A percentile compares a stretch with the other conserved stretches of the same genome.
These are phyloP conservation scores for Debaryomyces subglobosus DNA, from an alignment of 1,139 yeast genomes.

Conservation along the genomic window DNA sequence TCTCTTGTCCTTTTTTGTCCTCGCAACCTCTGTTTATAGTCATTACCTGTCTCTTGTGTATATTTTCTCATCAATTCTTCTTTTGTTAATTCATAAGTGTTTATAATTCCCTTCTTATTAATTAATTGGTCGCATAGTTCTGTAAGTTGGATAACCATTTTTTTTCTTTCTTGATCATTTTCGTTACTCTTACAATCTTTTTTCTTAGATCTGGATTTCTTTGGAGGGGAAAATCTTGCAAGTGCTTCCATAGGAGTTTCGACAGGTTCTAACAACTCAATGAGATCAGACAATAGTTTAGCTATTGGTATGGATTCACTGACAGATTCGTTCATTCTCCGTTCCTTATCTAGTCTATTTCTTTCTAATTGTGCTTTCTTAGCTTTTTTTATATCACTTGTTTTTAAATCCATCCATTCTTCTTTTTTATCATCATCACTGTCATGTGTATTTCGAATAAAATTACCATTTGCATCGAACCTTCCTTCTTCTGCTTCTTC, in stretches of 20 bases:
- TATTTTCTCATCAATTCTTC: slow-evolving; percentile 64
- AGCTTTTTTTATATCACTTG: slow-evolving; percentile 52
- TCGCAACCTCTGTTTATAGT: slow-evolving; percentile 18
- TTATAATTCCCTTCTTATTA: slow-evolving; percentile 38
- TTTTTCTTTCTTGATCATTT: slow-evolving; percentile 26
- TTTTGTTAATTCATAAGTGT: slow-evolving; percentile 56
- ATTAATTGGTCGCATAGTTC: slow-evolving; percentile 52
- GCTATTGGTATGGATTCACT: slow-evolving; percentile 19
- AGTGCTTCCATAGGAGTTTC: slow-evolving; percentile 70
- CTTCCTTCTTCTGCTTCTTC: slow-evolving; percentile 62
- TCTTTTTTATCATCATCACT: slow-evolving; percentile 44
- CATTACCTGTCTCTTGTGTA: slow-evolving; percentile 52
- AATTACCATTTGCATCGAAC: slow-evolving; percentile 67
- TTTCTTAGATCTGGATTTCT: slow-evolving; percentile 21
- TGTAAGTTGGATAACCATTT: slow-evolving; percentile 45
- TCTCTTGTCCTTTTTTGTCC: slow-evolving; percentile 26
- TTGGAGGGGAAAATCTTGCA: slow-evolving; percentile 42
- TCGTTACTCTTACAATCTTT: slow-evolving; percentile 8
- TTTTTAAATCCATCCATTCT: slow-evolving; percentile 49
- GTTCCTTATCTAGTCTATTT: slow-evolving; percentile 16
- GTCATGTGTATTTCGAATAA: slow-evolving; percentile 38
- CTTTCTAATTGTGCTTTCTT: slow-evolving; percentile 40
- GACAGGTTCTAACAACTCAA: slow-evolving; percentile 54
- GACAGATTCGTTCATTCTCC: slow-evolving; percentile 11
- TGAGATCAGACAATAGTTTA: slow-evolving; percentile 36